phyloP scores from a whole-genome alignment of 2,329 filamentous ascomycete genomes.

The Penicillium janthinellum region DNA sequence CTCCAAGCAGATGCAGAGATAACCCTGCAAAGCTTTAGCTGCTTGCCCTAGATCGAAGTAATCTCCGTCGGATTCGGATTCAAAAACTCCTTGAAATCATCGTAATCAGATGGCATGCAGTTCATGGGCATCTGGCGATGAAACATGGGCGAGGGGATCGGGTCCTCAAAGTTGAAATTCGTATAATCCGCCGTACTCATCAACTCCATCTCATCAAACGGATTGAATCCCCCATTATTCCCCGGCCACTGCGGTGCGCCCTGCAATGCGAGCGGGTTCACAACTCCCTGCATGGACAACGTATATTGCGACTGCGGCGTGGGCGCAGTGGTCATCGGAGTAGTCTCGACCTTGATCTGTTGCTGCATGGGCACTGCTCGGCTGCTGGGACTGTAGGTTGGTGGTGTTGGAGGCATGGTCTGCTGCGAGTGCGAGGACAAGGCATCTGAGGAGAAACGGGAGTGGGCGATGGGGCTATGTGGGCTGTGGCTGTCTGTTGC shows the following conservation, averaged over 20 bases:
- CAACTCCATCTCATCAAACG: constrained; percentile 39
- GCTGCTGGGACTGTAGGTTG: constrained; percentile 41
- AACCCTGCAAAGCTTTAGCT: background rate
- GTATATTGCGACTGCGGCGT: constrained; percentile 23
- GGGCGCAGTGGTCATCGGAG: constrained; percentile 6
- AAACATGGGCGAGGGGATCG: constrained; percentile 39
- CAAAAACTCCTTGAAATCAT: constrained; percentile 45
- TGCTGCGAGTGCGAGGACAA: constrained; percentile 33
- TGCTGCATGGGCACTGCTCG: constrained; percentile 15
- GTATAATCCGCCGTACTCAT: constrained; percentile 35
- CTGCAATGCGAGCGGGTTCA: constrained; percentile 42
- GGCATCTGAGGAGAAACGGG: constrained; percentile 34
- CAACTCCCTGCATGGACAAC: constrained; percentile 38
- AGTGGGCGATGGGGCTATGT: constrained; percentile 44
- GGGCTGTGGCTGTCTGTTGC: constrained; percentile 52
- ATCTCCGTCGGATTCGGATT: constrained; percentile 44
- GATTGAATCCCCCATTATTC: constrained; percentile 25
- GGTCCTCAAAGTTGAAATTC: constrained; percentile 38
- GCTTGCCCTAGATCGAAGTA: constrained; percentile 33
- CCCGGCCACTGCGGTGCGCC: constrained; percentile 29
- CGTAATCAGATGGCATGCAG: constrained; percentile 41
- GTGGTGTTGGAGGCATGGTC: constrained; percentile 43
- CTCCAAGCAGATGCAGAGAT: background rate
- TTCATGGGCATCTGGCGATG: constrained; percentile 38
- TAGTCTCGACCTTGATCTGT: constrained; percentile 29